A percentile compares a stretch with the other conserved stretches of the same genome.
Evolutionary conservation across 345 rosid species (phyloP).

Genomic region (Salix exigua): DNA sequence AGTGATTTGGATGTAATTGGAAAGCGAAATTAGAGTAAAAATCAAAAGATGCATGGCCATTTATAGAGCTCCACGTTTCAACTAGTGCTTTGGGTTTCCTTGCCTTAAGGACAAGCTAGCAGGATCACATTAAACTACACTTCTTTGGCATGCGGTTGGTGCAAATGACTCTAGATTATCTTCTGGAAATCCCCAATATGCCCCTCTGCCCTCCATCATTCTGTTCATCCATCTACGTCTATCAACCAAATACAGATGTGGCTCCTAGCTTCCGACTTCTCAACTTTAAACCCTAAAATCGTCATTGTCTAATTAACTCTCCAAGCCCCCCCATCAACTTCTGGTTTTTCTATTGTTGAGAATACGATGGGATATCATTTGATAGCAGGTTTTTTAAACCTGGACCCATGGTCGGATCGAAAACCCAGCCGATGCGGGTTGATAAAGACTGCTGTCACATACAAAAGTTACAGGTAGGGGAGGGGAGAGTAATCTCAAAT

Average conservation of each 20-base stretch:
- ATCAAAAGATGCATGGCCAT: constrained; percentile 23
- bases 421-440: too few species aligned
- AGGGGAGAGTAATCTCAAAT: not conserved
- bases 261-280: not conserved
- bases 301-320: not conserved
- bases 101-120: constrained; percentile 34
- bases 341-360: not conserved
- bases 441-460: not conserved
- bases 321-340: not conserved
- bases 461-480: not conserved
- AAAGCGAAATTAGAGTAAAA: constrained; percentile 30
- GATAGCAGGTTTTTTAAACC: not conserved
- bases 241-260: not conserved
- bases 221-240: not conserved
- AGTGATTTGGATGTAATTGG: constrained; percentile 20
- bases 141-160: constrained; percentile 17
- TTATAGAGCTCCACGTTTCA: constrained; percentile 46
- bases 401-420: too few species aligned
- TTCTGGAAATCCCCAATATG: constrained; percentile 5
- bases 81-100: constrained; percentile 24
- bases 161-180: not conserved
- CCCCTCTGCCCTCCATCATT: not conserved
- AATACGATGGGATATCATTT: too few species aligned
- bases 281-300: not conserved
- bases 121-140: constrained; percentile 13